phyloP scores from a whole-genome alignment of 1,139 yeast species.

The Maudiozyma humilis region DNA sequence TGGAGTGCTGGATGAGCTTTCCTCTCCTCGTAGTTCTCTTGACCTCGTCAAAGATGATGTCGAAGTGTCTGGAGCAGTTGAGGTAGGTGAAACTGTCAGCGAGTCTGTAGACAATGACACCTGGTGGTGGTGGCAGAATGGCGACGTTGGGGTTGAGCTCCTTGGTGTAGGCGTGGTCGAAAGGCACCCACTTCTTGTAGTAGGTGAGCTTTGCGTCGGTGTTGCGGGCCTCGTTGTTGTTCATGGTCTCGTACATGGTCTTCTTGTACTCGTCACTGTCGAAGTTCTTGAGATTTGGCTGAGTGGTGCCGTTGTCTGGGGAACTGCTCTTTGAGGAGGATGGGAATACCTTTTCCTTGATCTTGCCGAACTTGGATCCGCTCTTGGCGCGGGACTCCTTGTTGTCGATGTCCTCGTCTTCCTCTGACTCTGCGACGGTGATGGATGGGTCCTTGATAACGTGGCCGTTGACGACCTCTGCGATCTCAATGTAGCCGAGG shows the following conservation, averaged over 20 bases:
- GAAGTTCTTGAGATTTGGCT: neutral
- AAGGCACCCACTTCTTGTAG: slow-evolving; percentile 77
- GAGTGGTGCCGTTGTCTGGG: too few relatives aligned
- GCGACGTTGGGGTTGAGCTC: slow-evolving; percentile 50
- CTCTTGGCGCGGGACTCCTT: neutral
- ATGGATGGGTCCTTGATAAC: slow-evolving; percentile 25
- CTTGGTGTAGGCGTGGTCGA: slow-evolving; percentile 38
- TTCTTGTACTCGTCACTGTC: slow-evolving; percentile 3
- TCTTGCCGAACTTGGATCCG: neutral
- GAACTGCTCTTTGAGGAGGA: slow-evolving; percentile 11
- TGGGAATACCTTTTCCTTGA: neutral
- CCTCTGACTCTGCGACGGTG: slow-evolving; percentile 1
- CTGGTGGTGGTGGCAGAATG: slow-evolving; percentile 78
- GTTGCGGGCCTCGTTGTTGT: neutral
- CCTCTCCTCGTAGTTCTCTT: slow-evolving; percentile 57
- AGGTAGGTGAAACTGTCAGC: slow-evolving; percentile 76
- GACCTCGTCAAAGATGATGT: slow-evolving; percentile 59
- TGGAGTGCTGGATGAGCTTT: slow-evolving; percentile 36
- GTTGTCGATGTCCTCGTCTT: slow-evolving; percentile 3
- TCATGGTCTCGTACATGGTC: neutral
- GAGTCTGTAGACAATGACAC: slow-evolving; percentile 79
- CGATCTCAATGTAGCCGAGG: slow-evolving; percentile 66
- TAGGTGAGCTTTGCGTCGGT: slow-evolving; percentile 33
- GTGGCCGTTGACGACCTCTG: slow-evolving; percentile 57
- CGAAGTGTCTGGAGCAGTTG: slow-evolving; percentile 68